Base-by-base conservation (phyloP, 768 basidiomycete species). In the Lentinula lateritia region DNA sequence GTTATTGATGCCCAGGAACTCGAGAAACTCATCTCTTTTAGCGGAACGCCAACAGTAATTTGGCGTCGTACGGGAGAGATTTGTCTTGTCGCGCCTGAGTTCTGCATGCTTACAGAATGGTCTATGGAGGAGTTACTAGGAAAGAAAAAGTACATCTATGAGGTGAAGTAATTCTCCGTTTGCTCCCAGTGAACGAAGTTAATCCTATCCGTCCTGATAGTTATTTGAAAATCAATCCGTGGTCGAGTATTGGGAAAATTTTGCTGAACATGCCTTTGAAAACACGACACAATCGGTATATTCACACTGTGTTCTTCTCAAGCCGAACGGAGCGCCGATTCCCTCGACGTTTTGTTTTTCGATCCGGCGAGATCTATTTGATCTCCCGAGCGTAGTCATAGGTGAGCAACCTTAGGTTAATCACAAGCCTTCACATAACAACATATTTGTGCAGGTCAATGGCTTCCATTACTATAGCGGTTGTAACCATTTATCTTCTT, bases 41-140 rank as follows among this genome's bases (percentile, higher is more conserved):
- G 91, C 67, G 96, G 96, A 10, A 98, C 96, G 34, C 96, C 96
- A 2, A 98, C 96, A 1, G 94, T 95, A 45, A 92, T 96, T 10
- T 99, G 96, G 96, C 88, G 97, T 50, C 83, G 97, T 55, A 99
- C 97, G 18, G 97, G 97, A 67, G 97, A 99, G 76, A 95, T 99
- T 28, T 95, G 94, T 69, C 87, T 97, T 50, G 97, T 95, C 52
- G 95, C 95, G 0, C 91, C 93, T 5, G 97, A 99, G 74, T 98
- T 99, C 70, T 92, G 90, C 72, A 89, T 93, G 83, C 78, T 99
- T 64, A 95, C 93, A 8, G 93, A 90, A 66, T 95, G 93, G 92
- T 84, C 85, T 8, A 81, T 89, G 73, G 89, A 92, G 64, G 94
- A 98, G 65, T 80, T 99, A 42, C 74, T 80, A 35, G 80, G 81